Evolutionary conservation across 306 rosid species (phyloP).

Genomic region (Comarum palustre): DNA sequence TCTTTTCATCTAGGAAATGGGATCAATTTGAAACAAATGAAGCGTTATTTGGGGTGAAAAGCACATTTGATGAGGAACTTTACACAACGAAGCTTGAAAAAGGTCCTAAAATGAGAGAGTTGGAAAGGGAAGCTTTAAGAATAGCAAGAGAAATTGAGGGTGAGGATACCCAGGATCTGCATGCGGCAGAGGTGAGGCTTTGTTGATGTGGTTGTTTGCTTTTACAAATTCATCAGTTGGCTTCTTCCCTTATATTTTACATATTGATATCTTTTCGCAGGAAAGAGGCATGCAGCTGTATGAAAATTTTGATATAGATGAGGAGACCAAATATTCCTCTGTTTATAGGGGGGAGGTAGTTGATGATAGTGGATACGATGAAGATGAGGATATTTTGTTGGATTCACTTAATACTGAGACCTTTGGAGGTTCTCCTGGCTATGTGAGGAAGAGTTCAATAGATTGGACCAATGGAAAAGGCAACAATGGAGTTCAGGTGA

Average conservation of each 20-base stretch:
- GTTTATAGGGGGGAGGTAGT: conserved; percentile 64
- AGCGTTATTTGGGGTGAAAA: conserved; percentile 82
- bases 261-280: conserved; percentile 47
- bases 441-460: conserved; percentile 34
- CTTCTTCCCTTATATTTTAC: conserved; percentile 22
- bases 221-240: conserved; percentile 7
- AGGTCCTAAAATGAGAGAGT: conserved; percentile 72
- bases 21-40: conserved; percentile 88
- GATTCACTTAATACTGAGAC: conserved; percentile 71
- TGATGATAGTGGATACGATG: conserved; percentile 73
- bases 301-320: conserved; percentile 67
- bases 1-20: conserved; percentile 59
- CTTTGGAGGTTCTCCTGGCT: conserved; percentile 55
- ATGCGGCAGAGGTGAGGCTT: conserved; percentile 79
- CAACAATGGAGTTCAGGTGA: conserved; percentile 44
- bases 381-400: conserved; percentile 49
- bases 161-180: conserved; percentile 90
- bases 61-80: conserved; percentile 81
- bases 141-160: conserved; percentile 94
- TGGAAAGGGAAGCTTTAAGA: conserved; percentile 75
- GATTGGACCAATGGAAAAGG: conserved; percentile 48
- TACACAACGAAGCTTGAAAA: conserved; percentile 87
- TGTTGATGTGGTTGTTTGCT: conserved; percentile 18
- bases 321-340: conserved; percentile 90
- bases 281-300: conserved; percentile 68